Percentiles rank a stretch among this genome's conserved stretches.
These are phyloP conservation scores for Apiotrichum veenhuisii DNA, from an alignment of 1,284 basidiomycete species.

Conservation along the genomic window DNA sequence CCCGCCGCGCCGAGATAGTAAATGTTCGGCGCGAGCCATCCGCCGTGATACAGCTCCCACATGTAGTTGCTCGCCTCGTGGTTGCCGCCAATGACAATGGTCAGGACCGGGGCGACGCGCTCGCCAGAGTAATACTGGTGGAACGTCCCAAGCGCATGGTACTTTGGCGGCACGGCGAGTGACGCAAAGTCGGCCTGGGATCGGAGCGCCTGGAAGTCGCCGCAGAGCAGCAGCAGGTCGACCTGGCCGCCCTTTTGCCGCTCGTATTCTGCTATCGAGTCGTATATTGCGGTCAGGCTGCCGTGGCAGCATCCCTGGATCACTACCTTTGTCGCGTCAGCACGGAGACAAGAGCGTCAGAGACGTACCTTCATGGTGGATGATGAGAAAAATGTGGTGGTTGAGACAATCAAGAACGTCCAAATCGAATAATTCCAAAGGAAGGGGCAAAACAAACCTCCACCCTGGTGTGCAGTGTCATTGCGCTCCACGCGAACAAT, in stretches of 20 bases:
- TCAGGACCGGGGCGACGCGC: constrained; percentile 76
- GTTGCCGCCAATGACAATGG: constrained; percentile 94
- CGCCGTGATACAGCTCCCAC: constrained; percentile 95
- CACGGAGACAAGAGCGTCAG: not conserved
- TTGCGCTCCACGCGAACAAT: no score
- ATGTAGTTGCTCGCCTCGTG: constrained; percentile 97
- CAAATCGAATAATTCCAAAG: no score
- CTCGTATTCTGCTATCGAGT: constrained; percentile 66
- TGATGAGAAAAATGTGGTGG: not conserved
- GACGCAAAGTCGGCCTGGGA: constrained; percentile 81
- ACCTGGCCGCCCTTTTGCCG: constrained; percentile 62
- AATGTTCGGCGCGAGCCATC: constrained; percentile 94
- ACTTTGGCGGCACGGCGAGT: constrained; percentile 89
- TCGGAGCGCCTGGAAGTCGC: constrained; percentile 86
- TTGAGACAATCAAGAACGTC: not conserved
- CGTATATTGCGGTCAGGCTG: constrained; percentile 78
- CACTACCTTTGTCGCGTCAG: constrained; percentile 63
- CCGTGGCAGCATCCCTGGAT: constrained; percentile 96
- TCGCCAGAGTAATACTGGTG: constrained; percentile 86
- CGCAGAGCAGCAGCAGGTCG: constrained; percentile 77
- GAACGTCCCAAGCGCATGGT: constrained; percentile 77
- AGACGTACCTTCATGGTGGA: constrained; percentile 5
- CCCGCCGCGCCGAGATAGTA: constrained; percentile 94
- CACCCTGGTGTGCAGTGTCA: no score
- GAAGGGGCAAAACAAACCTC: no score